phyloP scores from a whole-genome alignment of 2,329 filamentous ascomycete genomes.

The Calonectria pseudoturangicola region DNA sequence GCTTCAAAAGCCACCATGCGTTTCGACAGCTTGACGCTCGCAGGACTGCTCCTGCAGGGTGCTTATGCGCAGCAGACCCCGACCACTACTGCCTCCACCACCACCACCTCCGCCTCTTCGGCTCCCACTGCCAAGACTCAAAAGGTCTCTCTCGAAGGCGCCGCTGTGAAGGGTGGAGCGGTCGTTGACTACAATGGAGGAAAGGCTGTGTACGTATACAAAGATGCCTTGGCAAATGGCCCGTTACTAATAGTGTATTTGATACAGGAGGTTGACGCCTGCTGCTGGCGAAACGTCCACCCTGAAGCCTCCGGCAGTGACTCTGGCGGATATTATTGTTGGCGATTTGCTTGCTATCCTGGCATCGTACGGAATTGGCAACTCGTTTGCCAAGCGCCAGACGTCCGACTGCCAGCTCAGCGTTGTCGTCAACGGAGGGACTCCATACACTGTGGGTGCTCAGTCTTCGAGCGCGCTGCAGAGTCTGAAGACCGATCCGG shows the following conservation, averaged over 20 bases:
- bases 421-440: not conserved
- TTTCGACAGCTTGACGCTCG: not conserved
- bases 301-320: not conserved
- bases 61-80: conserved; percentile 8
- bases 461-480: not conserved
- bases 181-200: not conserved
- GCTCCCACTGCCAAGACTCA: too few relatives aligned
- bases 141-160: not conserved
- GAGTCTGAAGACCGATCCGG: not conserved
- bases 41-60: conserved; percentile 13
- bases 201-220: not conserved
- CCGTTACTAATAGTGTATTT: not conserved
- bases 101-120: not conserved
- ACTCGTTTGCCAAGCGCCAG: not conserved
- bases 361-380: not conserved
- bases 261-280: not conserved
- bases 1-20: not conserved
- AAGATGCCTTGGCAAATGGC: too few relatives aligned
- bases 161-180: not conserved
- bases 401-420: not conserved
- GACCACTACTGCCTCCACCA: not conserved
- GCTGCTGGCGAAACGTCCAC: too few relatives aligned
- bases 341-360: not conserved
- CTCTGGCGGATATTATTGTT: not conserved
- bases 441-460: not conserved